These are phyloP conservation scores for Sphaerulina vaccinii DNA, from an alignment of 2,329 filamentous ascomycete species.

Conservation along the genomic window DNA sequence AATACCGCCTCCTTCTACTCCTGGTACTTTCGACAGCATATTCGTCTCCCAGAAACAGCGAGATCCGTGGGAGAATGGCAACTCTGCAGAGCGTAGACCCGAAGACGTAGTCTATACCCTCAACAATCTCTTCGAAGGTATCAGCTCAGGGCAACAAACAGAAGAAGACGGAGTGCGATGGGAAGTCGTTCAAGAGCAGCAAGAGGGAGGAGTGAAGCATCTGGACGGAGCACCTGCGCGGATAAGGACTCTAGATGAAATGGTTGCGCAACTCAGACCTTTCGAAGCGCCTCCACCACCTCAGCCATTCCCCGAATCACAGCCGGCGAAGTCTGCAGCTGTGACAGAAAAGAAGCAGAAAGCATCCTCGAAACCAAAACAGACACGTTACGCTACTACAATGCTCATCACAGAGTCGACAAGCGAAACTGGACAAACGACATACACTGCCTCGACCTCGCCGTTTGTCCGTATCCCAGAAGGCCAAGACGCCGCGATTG, in stretches of 20 bases:
- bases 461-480: slow-evolving; percentile 47
- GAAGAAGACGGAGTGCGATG: slow-evolving; percentile 41
- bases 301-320: slow-evolving; percentile 47
- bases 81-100: slow-evolving; percentile 45
- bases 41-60: slow-evolving; percentile 60
- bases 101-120: slow-evolving; percentile 48
- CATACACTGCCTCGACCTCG: slow-evolving; percentile 52
- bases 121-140: slow-evolving; percentile 43
- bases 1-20: slow-evolving; percentile 69
- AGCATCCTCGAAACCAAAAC: slow-evolving; percentile 20
- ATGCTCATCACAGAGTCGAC: slow-evolving; percentile 54
- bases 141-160: slow-evolving; percentile 25
- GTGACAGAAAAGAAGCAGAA: slow-evolving; percentile 19
- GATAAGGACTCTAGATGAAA: slow-evolving; percentile 40
- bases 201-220: slow-evolving; percentile 35
- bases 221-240: slow-evolving; percentile 32
- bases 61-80: slow-evolving; percentile 44
- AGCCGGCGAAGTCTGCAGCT: slow-evolving; percentile 3
- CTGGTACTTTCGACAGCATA: slow-evolving; percentile 79
- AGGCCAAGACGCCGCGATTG: slow-evolving; percentile 33
- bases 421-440: slow-evolving; percentile 50
- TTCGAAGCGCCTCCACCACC: slow-evolving; percentile 85
- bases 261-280: slow-evolving; percentile 58
- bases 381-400: slow-evolving; percentile 47
- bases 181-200: slow-evolving; percentile 39